A percentile compares a stretch with the other conserved stretches of the same genome.
These are phyloP conservation scores for Metschnikowia similis DNA, from an alignment of 805 yeast species.

Conservation along the genomic window DNA sequence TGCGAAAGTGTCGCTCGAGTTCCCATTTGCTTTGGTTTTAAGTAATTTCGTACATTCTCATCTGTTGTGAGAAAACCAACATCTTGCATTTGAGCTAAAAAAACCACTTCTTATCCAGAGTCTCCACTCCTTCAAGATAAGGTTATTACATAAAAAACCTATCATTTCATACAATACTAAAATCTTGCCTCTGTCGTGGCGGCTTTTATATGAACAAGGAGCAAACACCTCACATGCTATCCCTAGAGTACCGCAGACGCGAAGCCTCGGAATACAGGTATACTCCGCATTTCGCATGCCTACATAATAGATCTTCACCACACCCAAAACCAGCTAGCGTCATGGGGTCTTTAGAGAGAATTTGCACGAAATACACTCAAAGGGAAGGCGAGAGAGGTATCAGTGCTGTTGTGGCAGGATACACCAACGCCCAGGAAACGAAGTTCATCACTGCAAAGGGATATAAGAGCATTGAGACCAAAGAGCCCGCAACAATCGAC, in stretches of 20 bases:
- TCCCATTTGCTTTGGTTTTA: background rate
- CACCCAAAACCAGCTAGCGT: background rate
- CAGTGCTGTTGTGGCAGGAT: conserved; percentile 15
- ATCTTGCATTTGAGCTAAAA: background rate
- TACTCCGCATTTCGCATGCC: conserved; percentile 2
- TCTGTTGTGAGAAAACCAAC: background rate
- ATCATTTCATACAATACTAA: too few relatives aligned
- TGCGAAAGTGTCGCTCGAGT: background rate
- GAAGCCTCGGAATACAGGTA: background rate
- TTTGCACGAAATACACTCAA: conserved; percentile 7
- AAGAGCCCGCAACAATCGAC: conserved; percentile 8
- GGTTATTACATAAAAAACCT: background rate
- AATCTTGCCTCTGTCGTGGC: background rate
- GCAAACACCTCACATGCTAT: background rate
- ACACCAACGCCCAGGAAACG: conserved; percentile 9
- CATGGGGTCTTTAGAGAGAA: conserved; percentile 4
- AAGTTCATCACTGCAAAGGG: conserved; percentile 12
- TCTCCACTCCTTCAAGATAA: background rate
- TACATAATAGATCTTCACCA: background rate
- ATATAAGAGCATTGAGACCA: conserved; percentile 8
- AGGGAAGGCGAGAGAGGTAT: conserved; percentile 1
- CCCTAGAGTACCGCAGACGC: background rate
- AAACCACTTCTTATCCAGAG: background rate
- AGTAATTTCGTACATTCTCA: background rate
- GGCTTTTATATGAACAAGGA: background rate